These are phyloP conservation scores for Henckelia pumila DNA, from an alignment of 257 asterid species.

Conservation along the genomic window DNA sequence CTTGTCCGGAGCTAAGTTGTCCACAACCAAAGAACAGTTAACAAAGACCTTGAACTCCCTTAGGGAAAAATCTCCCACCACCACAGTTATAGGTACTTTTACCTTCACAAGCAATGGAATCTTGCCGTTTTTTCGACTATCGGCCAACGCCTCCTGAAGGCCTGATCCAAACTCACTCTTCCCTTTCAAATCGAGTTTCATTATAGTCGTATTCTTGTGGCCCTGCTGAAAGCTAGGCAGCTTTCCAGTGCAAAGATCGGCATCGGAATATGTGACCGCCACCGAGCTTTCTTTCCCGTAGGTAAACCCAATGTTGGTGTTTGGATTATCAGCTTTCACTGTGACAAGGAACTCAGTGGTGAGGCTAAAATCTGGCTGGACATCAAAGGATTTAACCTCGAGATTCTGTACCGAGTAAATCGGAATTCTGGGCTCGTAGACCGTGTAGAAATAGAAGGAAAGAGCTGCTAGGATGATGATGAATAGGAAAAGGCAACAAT, in stretches of 20 bases:
- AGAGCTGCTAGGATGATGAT: constrained; percentile 15
- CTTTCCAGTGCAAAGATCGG: constrained; percentile 40
- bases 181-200: constrained; percentile 41
- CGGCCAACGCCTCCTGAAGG: constrained; percentile 28
- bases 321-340: constrained; percentile 48
- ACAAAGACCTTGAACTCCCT: constrained; percentile 28
- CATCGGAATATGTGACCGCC: constrained; percentile 24
- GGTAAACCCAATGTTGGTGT: constrained; percentile 33
- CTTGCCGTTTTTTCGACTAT: constrained; percentile 23
- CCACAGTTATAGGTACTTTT: constrained; percentile 36
- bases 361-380: constrained; percentile 43
- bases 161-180: constrained; percentile 35
- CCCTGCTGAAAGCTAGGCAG: constrained; percentile 51
- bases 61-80: constrained; percentile 2
- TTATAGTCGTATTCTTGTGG: constrained; percentile 30
- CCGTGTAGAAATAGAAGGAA: constrained; percentile 22
- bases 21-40: constrained; percentile 36
- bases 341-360: constrained; percentile 27
- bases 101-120: constrained; percentile 47
- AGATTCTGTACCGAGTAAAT: constrained; percentile 32
- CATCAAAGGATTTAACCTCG: constrained; percentile 36
- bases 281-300: constrained; percentile 41
- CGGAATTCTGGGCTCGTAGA: constrained; percentile 42
- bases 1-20: constrained; percentile 34
- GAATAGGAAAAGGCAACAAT: constrained; percentile 40